phyloP scores from a whole-genome alignment of 2,329 filamentous ascomycete genomes.

The Aspergillaceae sp. region DNA sequence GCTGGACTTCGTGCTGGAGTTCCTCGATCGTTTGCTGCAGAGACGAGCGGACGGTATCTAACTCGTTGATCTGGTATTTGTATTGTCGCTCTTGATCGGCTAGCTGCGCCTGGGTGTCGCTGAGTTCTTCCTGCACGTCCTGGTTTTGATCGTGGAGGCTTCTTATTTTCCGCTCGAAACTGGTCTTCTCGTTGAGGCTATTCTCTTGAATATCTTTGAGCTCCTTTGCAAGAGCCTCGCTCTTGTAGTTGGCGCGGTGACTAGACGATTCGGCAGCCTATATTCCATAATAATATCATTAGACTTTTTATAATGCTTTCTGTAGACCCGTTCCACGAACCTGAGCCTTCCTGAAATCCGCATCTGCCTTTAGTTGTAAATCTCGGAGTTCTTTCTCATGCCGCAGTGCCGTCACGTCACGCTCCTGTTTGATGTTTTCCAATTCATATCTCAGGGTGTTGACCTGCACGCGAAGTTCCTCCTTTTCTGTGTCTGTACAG shows the following conservation, averaged over 20 bases:
- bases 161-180: conserved; percentile 48
- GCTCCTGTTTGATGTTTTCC: conserved; percentile 78
- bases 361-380: conserved; percentile 68
- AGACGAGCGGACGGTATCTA: conserved; percentile 52
- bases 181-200: conserved; percentile 47
- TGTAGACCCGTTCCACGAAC: conserved; percentile 21
- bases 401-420: conserved; percentile 67
- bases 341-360: conserved; percentile 65
- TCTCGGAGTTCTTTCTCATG: conserved; percentile 80
- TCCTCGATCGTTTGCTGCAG: conserved; percentile 49
- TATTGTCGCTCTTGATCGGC: conserved; percentile 60
- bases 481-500: conserved; percentile 43
- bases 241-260: conserved; percentile 45
- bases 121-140: conserved; percentile 67
- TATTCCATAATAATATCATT: not conserved
- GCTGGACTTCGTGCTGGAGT: conserved; percentile 46
- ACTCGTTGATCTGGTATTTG: conserved; percentile 49
- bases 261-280: conserved; percentile 46
- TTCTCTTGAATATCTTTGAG: conserved; percentile 47
- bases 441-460: conserved; percentile 82
- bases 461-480: conserved; percentile 81
- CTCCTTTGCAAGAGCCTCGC: conserved; percentile 47
- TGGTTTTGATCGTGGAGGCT: conserved; percentile 61
- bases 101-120: conserved; percentile 70
- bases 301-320: not conserved